phyloP scores from a whole-genome alignment of 1,139 yeast species.

The Candida glucosophila region DNA sequence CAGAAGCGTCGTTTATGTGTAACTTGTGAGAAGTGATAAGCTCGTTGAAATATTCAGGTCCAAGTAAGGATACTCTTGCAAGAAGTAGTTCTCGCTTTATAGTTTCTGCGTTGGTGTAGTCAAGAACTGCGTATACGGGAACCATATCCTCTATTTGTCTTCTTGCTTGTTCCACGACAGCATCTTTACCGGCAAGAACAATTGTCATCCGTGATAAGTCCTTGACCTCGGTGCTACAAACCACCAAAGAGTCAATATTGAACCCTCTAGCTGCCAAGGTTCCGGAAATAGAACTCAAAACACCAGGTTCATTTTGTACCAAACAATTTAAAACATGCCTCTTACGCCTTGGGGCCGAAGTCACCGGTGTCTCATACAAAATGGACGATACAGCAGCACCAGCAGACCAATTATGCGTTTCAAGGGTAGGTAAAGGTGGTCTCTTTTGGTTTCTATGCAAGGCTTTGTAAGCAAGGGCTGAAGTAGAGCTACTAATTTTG shows the following conservation, averaged over 20 bases:
- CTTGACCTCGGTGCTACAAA: constrained; percentile 91
- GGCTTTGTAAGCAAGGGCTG: constrained; percentile 91
- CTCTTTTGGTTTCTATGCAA: constrained; percentile 78
- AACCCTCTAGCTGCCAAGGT: constrained; percentile 97
- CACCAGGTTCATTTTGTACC: constrained; percentile 99
- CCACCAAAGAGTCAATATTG: constrained; percentile 94
- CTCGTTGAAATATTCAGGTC: constrained; percentile 96
- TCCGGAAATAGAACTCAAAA: constrained; percentile 84
- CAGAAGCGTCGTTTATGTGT: constrained; percentile 29
- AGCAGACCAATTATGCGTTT: constrained; percentile 92
- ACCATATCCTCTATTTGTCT: constrained; percentile 96
- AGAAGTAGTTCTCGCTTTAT: constrained; percentile 84
- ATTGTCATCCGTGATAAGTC: constrained; percentile 96
- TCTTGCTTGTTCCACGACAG: constrained; percentile 96
- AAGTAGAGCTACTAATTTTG: constrained; percentile 57
- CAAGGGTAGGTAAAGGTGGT: constrained; percentile 92
- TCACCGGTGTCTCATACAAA: constrained; percentile 85
- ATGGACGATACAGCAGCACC: constrained; percentile 94
- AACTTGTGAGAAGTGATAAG: constrained; percentile 79
- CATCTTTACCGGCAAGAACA: constrained; percentile 89
- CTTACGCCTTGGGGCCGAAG: constrained; percentile 57
- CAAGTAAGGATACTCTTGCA: constrained; percentile 86
- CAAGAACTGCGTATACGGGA: constrained; percentile 96
- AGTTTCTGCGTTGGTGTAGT: constrained; percentile 83
- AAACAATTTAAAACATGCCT: constrained; percentile 92